Base-by-base conservation (phyloP, 352 stramenopile species). In the Pythium guiyangense region DNA sequence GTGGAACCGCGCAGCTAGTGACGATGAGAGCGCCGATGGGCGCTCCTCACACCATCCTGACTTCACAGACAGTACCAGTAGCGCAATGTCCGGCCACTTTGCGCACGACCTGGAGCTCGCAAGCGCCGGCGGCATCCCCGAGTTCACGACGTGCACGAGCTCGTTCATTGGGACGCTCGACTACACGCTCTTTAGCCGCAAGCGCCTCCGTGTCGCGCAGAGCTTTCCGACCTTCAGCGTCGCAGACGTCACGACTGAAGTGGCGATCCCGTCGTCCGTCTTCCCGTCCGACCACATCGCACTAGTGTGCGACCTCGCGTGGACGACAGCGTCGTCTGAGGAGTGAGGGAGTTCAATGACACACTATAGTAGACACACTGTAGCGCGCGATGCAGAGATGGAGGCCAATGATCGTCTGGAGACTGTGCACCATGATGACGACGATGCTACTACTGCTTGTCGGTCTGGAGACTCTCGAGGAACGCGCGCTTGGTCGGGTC, bases 211-310 rank as follows among this genome's bases (percentile, higher is more conserved):
- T 34, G 69, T 88, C 18, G 51, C 63, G 27, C 67, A 75, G n/a
- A 49, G 69, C 3, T 88, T 92, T 37, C 80, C 83, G 15, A 54
- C 79, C 37, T 92, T 92, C 61, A 76, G 78, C 0, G 50, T 64
- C 8, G 73, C 83, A 31, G 66, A 88, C 68, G 79, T 84, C 12
- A 77, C 54, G 17, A 49, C 67, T 35, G 81, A 93, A 53, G 65
- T 77, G 25, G 82, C 84, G 11, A 39, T 93, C 20, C 84, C 84
- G 4, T 88, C 81, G 31, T 84, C 71, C 22, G 69, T 64, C 10
- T 89, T 93, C 52, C 81, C 84, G 14, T 93, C 84, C 3, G 84
- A 93, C 55, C 84, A 91, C 34, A 63, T 93, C 31, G 89, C 84
- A 29, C 64, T 93, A 17, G 64, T 92, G 10, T 84, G 69, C 25